Base-by-base conservation (phyloP, 2,329 filamentous ascomycete species). In the Myriosclerotinia scirpicola region DNA sequence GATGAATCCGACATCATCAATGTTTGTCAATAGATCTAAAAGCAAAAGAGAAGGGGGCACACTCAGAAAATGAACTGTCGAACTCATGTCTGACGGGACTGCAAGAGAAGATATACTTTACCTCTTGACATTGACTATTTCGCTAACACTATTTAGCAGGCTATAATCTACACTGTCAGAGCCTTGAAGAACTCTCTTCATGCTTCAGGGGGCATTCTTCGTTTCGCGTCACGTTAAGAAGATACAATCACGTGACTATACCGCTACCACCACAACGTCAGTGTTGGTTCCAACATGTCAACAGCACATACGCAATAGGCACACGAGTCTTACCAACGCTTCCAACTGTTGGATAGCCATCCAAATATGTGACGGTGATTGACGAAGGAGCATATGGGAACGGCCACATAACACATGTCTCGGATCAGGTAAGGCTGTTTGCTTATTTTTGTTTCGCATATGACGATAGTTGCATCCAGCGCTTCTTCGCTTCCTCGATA, bases 351-450 rank as follows among this genome's bases (percentile, higher is more conserved):
- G 54, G 36, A 55, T 8, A n/a, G 7, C 8, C 6, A 55, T 26
- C 5, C 7, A 40, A 55, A 2, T 9, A 20, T 17, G 12, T 55
- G 22, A 22, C 9, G 40, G 9, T 38, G 12, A 55, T 55, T 4
- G 20, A 55, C 7, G 38, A 36, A 63, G 50, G 54, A 54, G 34
- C 3, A 40, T n/a, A 14, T 50, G n/a, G 48, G 52, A 52, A 40
- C 26, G 9, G 56, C 5, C 44, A 46, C 4, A 60, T n/a, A 64
- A n/a, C 50, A 54, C 38, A 50, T 64, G 60, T 64, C 60, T 64
- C 38, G 54, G 14, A 42, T 64, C 50, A 54, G 50, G 60, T 22
- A 54, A 22, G 60, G 60, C 50, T 64, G 38, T 40, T 53, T 52
- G 60, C 60, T 64, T 64, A 64, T 38, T 63, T 54, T n/a, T 36